Percentiles rank a stretch among this genome's conserved stretches.
Conservation (phyloP, 768 basidiomycete genomes). For the Macrolepiota fuliginosa region DNA sequence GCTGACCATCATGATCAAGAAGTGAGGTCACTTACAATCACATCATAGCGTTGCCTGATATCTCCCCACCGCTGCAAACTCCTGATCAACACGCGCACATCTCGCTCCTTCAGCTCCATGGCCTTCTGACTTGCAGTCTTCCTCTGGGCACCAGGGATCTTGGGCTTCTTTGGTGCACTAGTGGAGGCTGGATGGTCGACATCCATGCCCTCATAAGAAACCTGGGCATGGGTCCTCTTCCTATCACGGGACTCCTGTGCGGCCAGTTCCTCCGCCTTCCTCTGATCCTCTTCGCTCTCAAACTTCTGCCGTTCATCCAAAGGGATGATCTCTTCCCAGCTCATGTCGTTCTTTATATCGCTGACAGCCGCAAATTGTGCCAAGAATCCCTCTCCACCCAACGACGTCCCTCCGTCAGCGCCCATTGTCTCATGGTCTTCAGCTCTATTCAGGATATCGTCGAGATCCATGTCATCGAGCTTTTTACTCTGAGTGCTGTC, state of each 20-base stretch:
- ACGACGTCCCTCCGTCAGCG: conserved; percentile 84
- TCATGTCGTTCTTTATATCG: conserved; percentile 98
- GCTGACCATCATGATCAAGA: background rate
- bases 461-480: conserved; percentile 98
- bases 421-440: conserved; percentile 95
- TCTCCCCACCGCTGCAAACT: conserved; percentile 98
- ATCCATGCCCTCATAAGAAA: conserved; percentile 94
- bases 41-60: conserved; percentile 89
- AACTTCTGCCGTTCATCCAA: conserved; percentile 83
- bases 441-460: conserved; percentile 94
- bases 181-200: conserved; percentile 68
- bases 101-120: conserved; percentile 96
- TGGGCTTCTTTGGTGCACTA: conserved; percentile 71
- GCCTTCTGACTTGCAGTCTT: conserved; percentile 94
- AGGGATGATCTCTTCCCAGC: conserved; percentile 99
- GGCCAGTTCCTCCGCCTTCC: conserved; percentile 67
- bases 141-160: conserved; percentile 66
- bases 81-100: conserved; percentile 91
- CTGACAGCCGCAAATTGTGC: conserved; percentile 94
- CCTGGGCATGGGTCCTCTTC: conserved; percentile 82
- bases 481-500: conserved; percentile 91
- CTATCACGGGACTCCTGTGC: conserved; percentile 68
- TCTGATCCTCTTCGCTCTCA: conserved; percentile 70
- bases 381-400: conserved; percentile 97
- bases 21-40: conserved; percentile 67